Conservation (phyloP, 208 protist genomes). For the Wallacemonas sp. region DNA sequence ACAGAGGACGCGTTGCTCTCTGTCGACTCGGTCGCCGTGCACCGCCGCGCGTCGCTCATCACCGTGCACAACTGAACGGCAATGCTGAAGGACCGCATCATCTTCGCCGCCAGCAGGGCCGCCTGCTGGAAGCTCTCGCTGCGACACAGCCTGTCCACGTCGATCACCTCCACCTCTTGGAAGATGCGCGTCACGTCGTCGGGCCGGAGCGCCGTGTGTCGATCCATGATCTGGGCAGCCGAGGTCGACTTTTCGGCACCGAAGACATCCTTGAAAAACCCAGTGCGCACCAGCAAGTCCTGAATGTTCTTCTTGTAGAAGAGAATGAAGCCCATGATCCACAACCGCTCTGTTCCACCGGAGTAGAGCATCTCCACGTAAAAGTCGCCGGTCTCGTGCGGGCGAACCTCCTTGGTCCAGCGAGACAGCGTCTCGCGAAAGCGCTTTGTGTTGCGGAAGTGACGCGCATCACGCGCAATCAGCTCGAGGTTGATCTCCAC, state of each 20-base stretch:
- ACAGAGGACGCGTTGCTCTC: neutral
- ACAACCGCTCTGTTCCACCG: conserved; percentile 2
- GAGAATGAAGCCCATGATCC: conserved; percentile 1
- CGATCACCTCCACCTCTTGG: conserved; percentile 5
- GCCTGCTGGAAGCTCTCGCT: conserved; percentile 2
- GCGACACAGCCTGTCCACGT: conserved; percentile 9
- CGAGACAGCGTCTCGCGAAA: conserved; percentile 26
- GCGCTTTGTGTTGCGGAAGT: conserved; percentile 27
- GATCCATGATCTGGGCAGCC: neutral
- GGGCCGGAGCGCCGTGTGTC: neutral
- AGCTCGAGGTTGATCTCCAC: conserved; percentile 37
- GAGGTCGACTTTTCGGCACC: neutral
- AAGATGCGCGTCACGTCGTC: conserved; percentile 1
- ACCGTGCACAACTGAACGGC: neutral
- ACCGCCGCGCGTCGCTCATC: neutral
- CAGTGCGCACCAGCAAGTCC: neutral
- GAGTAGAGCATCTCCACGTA: conserved; percentile 10
- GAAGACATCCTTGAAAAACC: conserved; percentile 13
- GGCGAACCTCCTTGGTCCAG: conserved; percentile 20
- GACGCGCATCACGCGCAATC: conserved; percentile 28
- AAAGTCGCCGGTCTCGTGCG: conserved; percentile 1
- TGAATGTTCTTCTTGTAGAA: conserved; percentile 4
- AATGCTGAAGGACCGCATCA: neutral
- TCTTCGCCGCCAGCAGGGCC: neutral
- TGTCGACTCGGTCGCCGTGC: neutral